Evolutionary conservation across 208 protist species (phyloP).

Genomic region (Leishmania martiniquensis): DNA sequence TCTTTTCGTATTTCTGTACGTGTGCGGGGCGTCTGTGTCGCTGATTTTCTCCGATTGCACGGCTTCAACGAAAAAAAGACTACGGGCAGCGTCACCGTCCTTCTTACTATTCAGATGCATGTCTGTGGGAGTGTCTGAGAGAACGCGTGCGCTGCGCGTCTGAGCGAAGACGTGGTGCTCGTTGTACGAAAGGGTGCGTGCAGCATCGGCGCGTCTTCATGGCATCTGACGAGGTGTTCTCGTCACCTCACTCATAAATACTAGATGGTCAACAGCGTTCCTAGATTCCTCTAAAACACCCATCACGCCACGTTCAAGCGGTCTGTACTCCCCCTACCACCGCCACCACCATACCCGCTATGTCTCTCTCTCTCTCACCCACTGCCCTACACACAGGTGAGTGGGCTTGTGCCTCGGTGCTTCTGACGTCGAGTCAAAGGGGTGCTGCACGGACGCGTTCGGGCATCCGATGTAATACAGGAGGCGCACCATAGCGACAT

Average conservation of each 20-base stretch:
- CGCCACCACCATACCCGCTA: too few species aligned
- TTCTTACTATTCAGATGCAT: too few species aligned
- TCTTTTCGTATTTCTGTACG: background rate
- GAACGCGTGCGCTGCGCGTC: too few species aligned
- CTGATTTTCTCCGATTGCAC: background rate
- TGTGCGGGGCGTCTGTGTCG: background rate
- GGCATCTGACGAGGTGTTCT: background rate
- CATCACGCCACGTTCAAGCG: too few species aligned
- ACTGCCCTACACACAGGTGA: background rate
- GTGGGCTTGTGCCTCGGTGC: background rate
- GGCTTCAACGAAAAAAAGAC: too few species aligned
- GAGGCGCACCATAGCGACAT: background rate
- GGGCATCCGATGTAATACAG: background rate
- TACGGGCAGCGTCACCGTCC: too few species aligned
- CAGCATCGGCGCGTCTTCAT: background rate
- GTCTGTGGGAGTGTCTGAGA: too few species aligned
- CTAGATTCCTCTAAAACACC: background rate
- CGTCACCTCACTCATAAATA: background rate
- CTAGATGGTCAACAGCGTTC: background rate
- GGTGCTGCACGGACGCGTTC: background rate
- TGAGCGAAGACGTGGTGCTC: too few species aligned
- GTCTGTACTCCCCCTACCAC: too few species aligned
- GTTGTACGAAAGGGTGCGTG: too few species aligned
- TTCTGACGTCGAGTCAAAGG: background rate
- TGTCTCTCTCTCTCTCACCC: too few species aligned